These are phyloP conservation scores for Macadamia tetraphylla DNA, from an alignment of 164 flowering plant genomes.

Conservation along the genomic window DNA sequence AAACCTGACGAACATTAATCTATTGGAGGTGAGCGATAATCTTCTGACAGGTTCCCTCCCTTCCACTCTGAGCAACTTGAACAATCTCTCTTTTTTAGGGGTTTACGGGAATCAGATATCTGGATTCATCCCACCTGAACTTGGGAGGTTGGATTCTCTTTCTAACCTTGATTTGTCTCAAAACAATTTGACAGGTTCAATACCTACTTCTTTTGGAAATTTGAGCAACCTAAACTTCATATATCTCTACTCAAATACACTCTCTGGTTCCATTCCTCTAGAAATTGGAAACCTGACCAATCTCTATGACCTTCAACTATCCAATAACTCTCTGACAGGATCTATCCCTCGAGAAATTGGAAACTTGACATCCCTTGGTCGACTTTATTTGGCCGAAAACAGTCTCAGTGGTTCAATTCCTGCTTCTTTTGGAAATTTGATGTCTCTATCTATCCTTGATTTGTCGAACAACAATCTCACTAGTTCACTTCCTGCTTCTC, in stretches of 20 bases:
- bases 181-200: neutral
- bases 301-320: neutral
- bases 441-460: too few relatives aligned
- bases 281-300: neutral
- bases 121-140: slow-evolving; percentile 10
- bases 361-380: too few relatives aligned
- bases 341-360: too few relatives aligned
- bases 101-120: neutral
- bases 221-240: neutral
- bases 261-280: neutral
- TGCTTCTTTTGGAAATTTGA: too few relatives aligned
- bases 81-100: neutral
- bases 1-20: neutral
- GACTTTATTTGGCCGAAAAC: too few relatives aligned
- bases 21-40: neutral
- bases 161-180: neutral
- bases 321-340: too few relatives aligned
- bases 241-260: neutral
- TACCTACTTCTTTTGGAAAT: neutral
- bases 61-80: neutral
- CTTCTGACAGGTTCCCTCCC: neutral
- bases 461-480: too few relatives aligned
- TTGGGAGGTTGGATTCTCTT: slow-evolving; percentile 8
- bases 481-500: neutral
- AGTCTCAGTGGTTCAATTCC: too few relatives aligned